These are phyloP conservation scores for Trypanosomatidae sp. DNA, from an alignment of 208 protist species.

Conservation along the genomic window DNA sequence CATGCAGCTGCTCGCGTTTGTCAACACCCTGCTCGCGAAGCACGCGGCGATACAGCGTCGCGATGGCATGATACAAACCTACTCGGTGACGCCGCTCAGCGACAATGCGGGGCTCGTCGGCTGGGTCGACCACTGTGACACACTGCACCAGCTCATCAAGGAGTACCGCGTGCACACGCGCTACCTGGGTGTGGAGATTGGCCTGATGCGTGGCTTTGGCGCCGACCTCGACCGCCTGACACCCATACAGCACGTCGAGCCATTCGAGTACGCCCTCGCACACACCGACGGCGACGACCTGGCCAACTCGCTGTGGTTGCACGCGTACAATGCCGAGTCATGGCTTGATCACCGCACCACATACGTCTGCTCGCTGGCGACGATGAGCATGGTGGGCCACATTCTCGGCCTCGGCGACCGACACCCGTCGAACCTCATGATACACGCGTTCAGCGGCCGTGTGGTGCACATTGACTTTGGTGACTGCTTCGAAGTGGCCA, in stretches of 20 bases:
- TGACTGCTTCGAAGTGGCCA: constrained; percentile 99
- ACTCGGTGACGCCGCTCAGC: constrained; percentile 97
- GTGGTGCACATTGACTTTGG: constrained; percentile 99
- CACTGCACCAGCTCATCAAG: constrained; percentile 86
- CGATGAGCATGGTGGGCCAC: constrained; percentile 99
- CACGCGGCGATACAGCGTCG: constrained; percentile 79
- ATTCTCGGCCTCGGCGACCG: constrained; percentile 99
- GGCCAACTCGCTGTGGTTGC: constrained; percentile 96
- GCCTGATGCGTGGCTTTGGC: constrained; percentile 78
- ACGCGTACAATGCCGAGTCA: constrained; percentile 91
- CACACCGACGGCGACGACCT: constrained; percentile 94
- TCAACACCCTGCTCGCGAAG: constrained; percentile 97
- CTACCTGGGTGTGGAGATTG: constrained; percentile 90
- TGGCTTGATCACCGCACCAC: constrained; percentile 98
- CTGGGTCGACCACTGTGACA: constrained; percentile 96
- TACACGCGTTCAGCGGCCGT: constrained; percentile 96
- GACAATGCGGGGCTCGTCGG: constrained; percentile 98
- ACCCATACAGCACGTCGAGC: constrained; percentile 97
- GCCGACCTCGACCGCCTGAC: constrained; percentile 93
- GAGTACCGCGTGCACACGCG: constrained; percentile 78
- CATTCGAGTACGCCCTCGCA: constrained; percentile 95
- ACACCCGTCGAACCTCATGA: constrained; percentile 99
- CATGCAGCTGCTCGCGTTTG: constrained; percentile 99
- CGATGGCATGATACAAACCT: constrained; percentile 89
- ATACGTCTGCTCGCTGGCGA: constrained; percentile 98